A percentile compares a stretch with the other conserved stretches of the same genome.
Conservation (phyloP, 2,329 filamentous ascomycete species). For the Spiromastix sp. region DNA sequence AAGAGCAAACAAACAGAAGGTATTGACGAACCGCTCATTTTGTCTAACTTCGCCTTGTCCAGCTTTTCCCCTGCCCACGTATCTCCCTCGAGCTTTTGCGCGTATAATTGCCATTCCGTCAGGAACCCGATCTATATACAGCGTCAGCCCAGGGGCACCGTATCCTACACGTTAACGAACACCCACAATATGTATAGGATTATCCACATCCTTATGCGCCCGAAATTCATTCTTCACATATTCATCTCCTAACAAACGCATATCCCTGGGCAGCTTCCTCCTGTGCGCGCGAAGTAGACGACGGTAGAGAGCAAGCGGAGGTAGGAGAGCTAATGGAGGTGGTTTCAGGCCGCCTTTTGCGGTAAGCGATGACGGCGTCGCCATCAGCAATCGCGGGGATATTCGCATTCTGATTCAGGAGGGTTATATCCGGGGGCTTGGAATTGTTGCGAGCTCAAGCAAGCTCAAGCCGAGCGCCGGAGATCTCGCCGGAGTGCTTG, state of each 20-base stretch:
- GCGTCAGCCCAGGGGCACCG: no score
- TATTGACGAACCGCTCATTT: conserved; percentile 77
- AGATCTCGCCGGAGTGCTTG: no score
- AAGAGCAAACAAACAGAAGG: conserved; percentile 5
- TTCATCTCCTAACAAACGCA: conserved; percentile 76
- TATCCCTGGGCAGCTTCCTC: conserved; percentile 60
- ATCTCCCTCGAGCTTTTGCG: conserved; percentile 82
- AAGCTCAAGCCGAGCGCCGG: no score
- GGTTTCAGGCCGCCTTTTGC: conserved; percentile 32
- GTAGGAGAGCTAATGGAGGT: conserved; percentile 61
- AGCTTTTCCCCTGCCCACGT: conserved; percentile 75
- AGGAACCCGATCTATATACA: conserved; percentile 73
- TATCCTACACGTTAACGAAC: neutral
- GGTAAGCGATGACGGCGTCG: conserved; percentile 28
- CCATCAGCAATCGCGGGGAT: conserved; percentile 28
- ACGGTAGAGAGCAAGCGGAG: conserved; percentile 81
- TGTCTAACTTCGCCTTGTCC: conserved; percentile 72
- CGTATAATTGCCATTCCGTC: conserved; percentile 93
- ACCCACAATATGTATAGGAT: conserved; percentile 86
- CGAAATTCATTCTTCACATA: conserved; percentile 92
- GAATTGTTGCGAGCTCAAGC: no score
- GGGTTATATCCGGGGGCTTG: no score
- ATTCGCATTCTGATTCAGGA: conserved; percentile 28
- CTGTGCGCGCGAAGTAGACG: conserved; percentile 79
- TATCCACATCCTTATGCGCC: conserved; percentile 72